Base-by-base conservation (phyloP, 1,284 basidiomycete species). In the Ceratobasidium sp. region DNA sequence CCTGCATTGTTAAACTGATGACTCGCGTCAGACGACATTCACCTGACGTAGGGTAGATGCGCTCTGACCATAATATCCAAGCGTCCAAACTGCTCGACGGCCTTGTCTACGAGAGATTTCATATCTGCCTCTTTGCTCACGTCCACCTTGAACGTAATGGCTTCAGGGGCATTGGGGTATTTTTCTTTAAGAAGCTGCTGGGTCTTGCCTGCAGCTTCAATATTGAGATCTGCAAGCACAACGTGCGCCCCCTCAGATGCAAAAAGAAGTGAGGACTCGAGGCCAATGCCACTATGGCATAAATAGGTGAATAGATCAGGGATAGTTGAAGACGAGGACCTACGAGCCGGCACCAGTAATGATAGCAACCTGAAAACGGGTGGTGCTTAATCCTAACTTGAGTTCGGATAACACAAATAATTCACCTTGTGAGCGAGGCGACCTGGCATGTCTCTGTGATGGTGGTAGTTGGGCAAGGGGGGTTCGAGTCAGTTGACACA, bases 191-290 rank as follows among this genome's bases (percentile, higher is more conserved):
- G 89, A 57, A 90, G 80, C 36, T 84, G 84, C 23, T 87, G 90
- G 1, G 86, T 90, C 73, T 87, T 89, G 79, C 92, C 83, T n/a
- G 89, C 94, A 12, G 89, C 90, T 48, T 85, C 83, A 30, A 90
- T 78, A 81, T 96, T 97, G 80, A 98, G 89, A 80, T 98, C 96
- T 21, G 90, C 91, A 52, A 97, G 87, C 52, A 97, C 80, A 76
- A 98, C 89, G 77, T 89, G 87, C 16, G 94, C 94, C 57, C 96
- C 96, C 80, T 98, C 96, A 72, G 88, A 86, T 4, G 96, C 96
- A 80, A 98, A 98, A 72, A 98, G 87, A 74, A 97, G 85, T 23
- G 94, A 90, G 0, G 94, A 92, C 83, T 98, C 95, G 73, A 97
- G 88, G 46, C 96, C 96, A 80, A 98, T 97, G 14, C 96, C 97